Evolutionary conservation across 352 stramenopile genomes (phyloP), one percentile per base, ranked within the genome.

Genomic region (Thalassiosira sp.): DNA sequence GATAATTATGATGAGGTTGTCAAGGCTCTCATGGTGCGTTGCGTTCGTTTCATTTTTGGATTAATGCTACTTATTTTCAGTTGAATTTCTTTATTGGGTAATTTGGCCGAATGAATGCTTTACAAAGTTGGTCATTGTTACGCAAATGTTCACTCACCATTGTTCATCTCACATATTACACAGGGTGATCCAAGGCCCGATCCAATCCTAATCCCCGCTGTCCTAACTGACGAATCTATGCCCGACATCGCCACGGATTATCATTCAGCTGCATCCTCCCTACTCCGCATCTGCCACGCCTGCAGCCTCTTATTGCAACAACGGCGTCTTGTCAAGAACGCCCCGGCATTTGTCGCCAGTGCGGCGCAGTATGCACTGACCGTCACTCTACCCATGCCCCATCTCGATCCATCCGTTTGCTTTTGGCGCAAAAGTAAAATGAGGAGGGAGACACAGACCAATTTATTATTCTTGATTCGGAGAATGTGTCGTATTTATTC

Each of bases 291-390:
- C 33, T 89, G 88, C 33, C 89, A 97, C 78, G 85, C 94, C 3
- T 97, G 93, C 72, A 95, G 83, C 64, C 74, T 97, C 25, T 79
- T 97, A 28, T 81, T 95, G 0, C 94, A 97, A 62, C 94, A 97
- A 81, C 77, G 91, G 40, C 79, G 88, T 22, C 72, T 96, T 24
- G 89, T 97, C 7, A 95, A 96, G 76, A 96, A 96, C 76, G 91
- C 93, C 6, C 91, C 94, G 13, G 92, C 93, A 24, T 92, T 97
- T 70, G 89, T 94, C 11, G 86, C 91, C 13, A 94, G 91, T 48
- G 89, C 95, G 7, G 89, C 95, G 13, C 91, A 95, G 66, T 91
- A 97, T 16, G 43, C 43, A 10, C 16, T 51, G 2, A 51, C 43
- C 15, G 43, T 51, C 13, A 51, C 43, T 6, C n/a, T 51, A 11